Evolutionary conservation across 139 green algal species (phyloP), one percentile per base, ranked within the genome.

Genomic region (Chlorella ohadii): DNA sequence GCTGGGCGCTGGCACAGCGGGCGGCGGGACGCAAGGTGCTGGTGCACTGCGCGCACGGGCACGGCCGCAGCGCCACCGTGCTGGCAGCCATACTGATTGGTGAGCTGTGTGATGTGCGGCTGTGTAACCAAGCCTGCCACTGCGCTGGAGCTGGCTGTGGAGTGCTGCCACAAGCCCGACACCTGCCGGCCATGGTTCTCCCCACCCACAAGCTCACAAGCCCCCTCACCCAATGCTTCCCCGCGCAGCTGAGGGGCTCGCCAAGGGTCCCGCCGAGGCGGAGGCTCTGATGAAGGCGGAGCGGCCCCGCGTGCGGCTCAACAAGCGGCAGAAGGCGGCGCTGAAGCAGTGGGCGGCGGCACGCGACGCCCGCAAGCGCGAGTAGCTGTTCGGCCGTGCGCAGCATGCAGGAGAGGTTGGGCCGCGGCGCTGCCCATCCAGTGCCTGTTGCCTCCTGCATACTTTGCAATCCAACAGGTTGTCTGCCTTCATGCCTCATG

Each of bases 11-110:
- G 56, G 15, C 85, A 31, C 85, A 94, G 85, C 56, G 68, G 23
- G 25, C 27, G 0, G 73, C 66, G 67, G 89, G 89, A 23, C 47
- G 74, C 27, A 34, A 83, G 7, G 76, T 95, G 17, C 91, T 93
- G 64, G 79, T 95, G 23, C 92, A 95, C 84, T 95, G 92, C 75
- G 91, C 91, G 4, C 91, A 94, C 84, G 91, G 91, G 11, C 91
- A 94, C 36, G 91, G 91, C 23, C 77, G 91, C 39, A 89, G 78
- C 55, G 91, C 89, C 17, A 91, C 89, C 4, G 85, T 94, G 61
- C 68, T 94, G 34, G 82, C 55, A 2, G 91, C 91, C 66, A 85
- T 92, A 31, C 72, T 94, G 34, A 91, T 93, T 33, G 86, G 85
- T 38, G 51, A 74, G 27, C 12, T 59, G 51, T 22, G 6, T 80